These are phyloP conservation scores for Funneliformis caledonium DNA, from an alignment of 371 early-diverging fungal genomes.

Conservation along the genomic window DNA sequence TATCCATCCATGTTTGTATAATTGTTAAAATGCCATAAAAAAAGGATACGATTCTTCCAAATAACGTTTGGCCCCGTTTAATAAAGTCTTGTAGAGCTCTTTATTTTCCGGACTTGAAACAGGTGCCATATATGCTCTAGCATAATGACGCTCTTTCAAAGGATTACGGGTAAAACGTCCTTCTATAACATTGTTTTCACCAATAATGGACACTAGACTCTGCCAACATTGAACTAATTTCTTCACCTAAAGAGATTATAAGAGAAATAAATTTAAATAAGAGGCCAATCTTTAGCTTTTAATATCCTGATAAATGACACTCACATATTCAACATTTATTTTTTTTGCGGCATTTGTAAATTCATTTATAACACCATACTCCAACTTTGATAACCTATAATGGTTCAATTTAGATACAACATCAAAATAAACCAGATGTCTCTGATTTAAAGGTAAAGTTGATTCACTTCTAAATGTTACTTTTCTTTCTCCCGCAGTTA, in stretches of 20 bases:
- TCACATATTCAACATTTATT: slow-evolving; percentile 48
- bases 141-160: slow-evolving; percentile 51
- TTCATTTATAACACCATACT: slow-evolving; percentile 43
- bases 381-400: slow-evolving; percentile 45
- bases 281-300: not conserved
- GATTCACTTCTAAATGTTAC: slow-evolving; percentile 15
- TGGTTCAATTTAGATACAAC: slow-evolving; percentile 60
- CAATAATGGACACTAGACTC: slow-evolving; percentile 53
- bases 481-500: slow-evolving; percentile 15
- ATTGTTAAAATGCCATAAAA: too few relatives aligned
- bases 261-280: not conserved
- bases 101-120: slow-evolving; percentile 27
- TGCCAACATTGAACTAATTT: slow-evolving; percentile 58
- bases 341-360: slow-evolving; percentile 49
- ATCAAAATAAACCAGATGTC: slow-evolving; percentile 54
- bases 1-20: not conserved
- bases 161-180: slow-evolving; percentile 48
- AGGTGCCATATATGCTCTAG: slow-evolving; percentile 45
- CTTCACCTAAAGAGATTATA: slow-evolving; percentile 42
- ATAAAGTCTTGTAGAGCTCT: slow-evolving; percentile 37
- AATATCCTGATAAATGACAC: not conserved
- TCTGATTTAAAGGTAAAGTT: slow-evolving; percentile 39
- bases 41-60: slow-evolving; percentile 45
- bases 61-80: slow-evolving; percentile 51
- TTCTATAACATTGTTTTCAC: slow-evolving; percentile 49